Evolutionary conservation across 2,329 filamentous ascomycete genomes (phyloP).

Genomic region (Monosporascus cannonballus): DNA sequence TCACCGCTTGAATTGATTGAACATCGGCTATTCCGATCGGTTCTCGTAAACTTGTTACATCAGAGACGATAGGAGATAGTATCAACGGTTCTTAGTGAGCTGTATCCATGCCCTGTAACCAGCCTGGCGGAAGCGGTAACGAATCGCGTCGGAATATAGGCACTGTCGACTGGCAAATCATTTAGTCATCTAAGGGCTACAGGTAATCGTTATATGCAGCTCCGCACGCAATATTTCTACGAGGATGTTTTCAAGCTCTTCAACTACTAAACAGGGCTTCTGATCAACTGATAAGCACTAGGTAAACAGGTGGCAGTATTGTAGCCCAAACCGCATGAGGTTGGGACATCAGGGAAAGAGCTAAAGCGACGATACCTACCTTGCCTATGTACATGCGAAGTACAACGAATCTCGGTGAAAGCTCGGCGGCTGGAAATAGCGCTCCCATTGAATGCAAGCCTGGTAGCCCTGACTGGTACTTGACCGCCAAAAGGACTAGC

Average conservation of each 20-base stretch:
- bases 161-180: too few species aligned
- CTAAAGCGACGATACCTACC: too few species aligned
- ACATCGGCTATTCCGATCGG: neutral
- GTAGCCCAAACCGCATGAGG: too few species aligned
- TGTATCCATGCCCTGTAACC: neutral
- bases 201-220: too few species aligned
- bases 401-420: neutral
- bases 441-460: neutral
- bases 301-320: too few species aligned
- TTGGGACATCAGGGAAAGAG: too few species aligned
- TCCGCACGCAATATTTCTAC: too few species aligned
- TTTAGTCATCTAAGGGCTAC: too few species aligned
- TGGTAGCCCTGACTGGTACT: neutral
- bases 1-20: neutral
- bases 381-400: neutral
- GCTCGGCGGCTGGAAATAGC: neutral
- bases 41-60: neutral
- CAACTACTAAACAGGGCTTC: too few species aligned
- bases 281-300: too few species aligned
- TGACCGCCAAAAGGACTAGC: neutral
- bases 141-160: neutral
- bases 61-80: neutral
- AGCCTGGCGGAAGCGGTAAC: neutral
- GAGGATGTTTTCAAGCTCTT: too few species aligned
- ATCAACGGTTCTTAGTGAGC: neutral